phyloP scores from a whole-genome alignment of 352 stramenopile species.

The Pythium volutum region DNA sequence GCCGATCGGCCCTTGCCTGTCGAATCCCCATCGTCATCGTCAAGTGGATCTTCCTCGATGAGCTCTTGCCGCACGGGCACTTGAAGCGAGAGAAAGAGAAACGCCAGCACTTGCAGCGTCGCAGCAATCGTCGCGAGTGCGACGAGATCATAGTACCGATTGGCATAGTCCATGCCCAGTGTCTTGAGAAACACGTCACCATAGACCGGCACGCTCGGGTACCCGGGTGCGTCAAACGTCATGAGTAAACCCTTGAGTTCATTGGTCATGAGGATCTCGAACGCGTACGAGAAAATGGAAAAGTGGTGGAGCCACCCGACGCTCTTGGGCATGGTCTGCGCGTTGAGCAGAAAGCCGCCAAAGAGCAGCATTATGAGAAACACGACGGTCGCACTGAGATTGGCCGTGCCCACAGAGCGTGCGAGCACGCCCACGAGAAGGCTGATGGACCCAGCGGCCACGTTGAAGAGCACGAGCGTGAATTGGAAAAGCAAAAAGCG shows the following conservation, averaged over 20 bases:
- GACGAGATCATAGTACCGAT: conserved; percentile 65
- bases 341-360: conserved; percentile 86
- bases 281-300: conserved; percentile 86
- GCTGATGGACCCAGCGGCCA: conserved; percentile 71
- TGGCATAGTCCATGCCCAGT: conserved; percentile 76
- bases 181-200: conserved; percentile 84
- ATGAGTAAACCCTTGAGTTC: conserved; percentile 72
- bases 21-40: background rate
- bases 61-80: conserved; percentile 51
- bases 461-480: conserved; percentile 80
- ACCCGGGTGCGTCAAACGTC: conserved; percentile 74
- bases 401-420: conserved; percentile 61
- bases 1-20: conserved; percentile 5
- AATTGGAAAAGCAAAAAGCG: conserved; percentile 68
- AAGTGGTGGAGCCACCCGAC: conserved; percentile 76
- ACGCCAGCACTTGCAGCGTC: conserved; percentile 56
- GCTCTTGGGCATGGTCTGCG: conserved; percentile 65
- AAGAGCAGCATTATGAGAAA: conserved; percentile 83
- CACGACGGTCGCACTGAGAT: conserved; percentile 68
- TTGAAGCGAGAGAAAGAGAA: conserved; percentile 62
- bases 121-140: conserved; percentile 52
- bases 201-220: conserved; percentile 72
- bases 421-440: conserved; percentile 70
- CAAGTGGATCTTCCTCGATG: conserved; percentile 6
- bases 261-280: conserved; percentile 86